Evolutionary conservation across 768 basidiomycete genomes (phyloP).

Genomic region (Kwoniella europaea): DNA sequence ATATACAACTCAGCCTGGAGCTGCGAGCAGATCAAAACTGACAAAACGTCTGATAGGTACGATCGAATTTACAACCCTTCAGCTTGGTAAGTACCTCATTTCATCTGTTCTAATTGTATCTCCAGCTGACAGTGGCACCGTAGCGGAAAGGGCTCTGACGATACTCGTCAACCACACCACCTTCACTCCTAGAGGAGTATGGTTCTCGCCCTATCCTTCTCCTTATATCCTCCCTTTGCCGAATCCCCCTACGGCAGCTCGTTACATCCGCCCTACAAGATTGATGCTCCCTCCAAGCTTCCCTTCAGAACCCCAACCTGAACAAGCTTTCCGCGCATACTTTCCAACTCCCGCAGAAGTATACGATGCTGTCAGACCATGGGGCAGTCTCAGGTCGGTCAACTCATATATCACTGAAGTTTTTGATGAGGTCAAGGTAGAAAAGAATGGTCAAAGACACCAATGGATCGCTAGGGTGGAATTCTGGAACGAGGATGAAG

Average conservation of each 20-base stretch:
- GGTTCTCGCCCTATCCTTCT: constrained; percentile 39
- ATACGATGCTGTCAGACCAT: constrained; percentile 43
- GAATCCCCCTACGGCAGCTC: constrained; percentile 17
- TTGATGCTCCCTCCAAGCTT: constrained; percentile 2
- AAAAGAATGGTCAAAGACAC: background rate
- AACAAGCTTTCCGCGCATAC: constrained; percentile 17
- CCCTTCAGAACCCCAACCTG: constrained; percentile 11
- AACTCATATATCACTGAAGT: constrained; percentile 28
- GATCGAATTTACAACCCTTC: constrained; percentile 28
- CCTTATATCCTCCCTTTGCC: constrained; percentile 33
- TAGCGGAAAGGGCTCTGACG: constrained; percentile 45
- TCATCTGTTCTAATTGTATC: background rate
- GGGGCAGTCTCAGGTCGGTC: constrained; percentile 41
- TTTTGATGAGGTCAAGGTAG: background rate
- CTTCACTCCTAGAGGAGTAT: constrained; percentile 25
- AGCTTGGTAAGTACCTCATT: constrained; percentile 26
- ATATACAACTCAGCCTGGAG: background rate
- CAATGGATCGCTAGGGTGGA: constrained; percentile 41
- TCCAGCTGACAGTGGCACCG: background rate
- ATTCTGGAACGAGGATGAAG: constrained; percentile 53
- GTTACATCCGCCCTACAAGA: constrained; percentile 40
- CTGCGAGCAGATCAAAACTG: background rate
- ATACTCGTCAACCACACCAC: constrained; percentile 35
- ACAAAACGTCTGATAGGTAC: constrained; percentile 28
- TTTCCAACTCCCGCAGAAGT: constrained; percentile 39